phyloP scores from a whole-genome alignment of 257 asterid species.

The Dorcoceras hygrometricum region DNA sequence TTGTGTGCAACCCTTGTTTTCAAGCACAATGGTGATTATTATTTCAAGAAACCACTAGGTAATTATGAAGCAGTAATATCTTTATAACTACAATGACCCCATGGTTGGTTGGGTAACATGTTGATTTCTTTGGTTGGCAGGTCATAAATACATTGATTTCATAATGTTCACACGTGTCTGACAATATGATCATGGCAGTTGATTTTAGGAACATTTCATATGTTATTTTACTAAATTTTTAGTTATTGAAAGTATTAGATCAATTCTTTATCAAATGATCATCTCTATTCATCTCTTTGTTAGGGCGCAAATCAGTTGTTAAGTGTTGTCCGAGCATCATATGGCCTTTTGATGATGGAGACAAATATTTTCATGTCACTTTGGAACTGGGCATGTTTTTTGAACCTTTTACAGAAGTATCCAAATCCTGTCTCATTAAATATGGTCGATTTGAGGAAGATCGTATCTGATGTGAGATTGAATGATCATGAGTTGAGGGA shows the following conservation, averaged over 20 bases:
- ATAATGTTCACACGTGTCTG: not conserved
- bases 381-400: slow-evolving; percentile 90
- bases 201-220: not conserved
- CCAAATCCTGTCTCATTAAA: slow-evolving; percentile 26
- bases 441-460: slow-evolving; percentile 33
- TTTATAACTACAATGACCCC: not conserved
- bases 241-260: slow-evolving; percentile 14
- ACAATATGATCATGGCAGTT: not conserved
- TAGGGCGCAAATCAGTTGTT: slow-evolving; percentile 55
- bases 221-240: not conserved
- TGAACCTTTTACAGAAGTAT: slow-evolving; percentile 46
- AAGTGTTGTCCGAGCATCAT: slow-evolving; percentile 58
- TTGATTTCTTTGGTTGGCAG: not conserved
- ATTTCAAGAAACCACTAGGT: not conserved
- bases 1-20: slow-evolving; percentile 6
- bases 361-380: slow-evolving; percentile 54
- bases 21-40: not conserved
- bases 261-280: slow-evolving; percentile 19
- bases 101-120: not conserved
- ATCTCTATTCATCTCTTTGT: slow-evolving; percentile 8
- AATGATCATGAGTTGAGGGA: slow-evolving; percentile 35
- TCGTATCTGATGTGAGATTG: slow-evolving; percentile 41
- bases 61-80: not conserved
- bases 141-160: not conserved
- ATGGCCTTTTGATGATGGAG: slow-evolving; percentile 63